Evolutionary conservation across 768 basidiomycete genomes (phyloP), one percentile per base, ranked within the genome.

Genomic region (Tylopilus plumbeoviolaceoides): DNA sequence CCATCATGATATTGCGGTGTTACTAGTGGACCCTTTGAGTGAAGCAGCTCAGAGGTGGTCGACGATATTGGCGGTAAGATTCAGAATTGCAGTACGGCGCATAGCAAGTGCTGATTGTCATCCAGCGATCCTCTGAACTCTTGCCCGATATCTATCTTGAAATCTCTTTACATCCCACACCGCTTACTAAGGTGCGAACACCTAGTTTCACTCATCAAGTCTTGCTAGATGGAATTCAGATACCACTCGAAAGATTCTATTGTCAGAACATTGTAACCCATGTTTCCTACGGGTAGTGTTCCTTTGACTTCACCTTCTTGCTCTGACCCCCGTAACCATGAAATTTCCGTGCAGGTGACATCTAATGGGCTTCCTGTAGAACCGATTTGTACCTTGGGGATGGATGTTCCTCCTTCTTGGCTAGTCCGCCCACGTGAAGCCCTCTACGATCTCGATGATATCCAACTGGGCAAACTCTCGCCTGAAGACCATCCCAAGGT

Each of bases 161-260:
- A 55, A 74, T 98, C n/a, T 82, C 90, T 63, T 70, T 97, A 5
- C 90, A 91, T 61, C 93, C 95, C 1, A 70, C 76, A 0, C 71
- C 67, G 25, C 77, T 86, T 55, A 65, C 69, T 2, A 93, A 98
- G 72, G 92, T 92, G 53, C 23, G 77, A 60, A 41, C 5, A 15
- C 31, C 1, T 41, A 17, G 0, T 27, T 36, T 35, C 7, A 15
- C 14, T n/a, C 41, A 1, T 46, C 38, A n/a, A 23, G 18, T 7
- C n/a, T 28, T 27, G 44, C 31, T 61, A 38, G 48, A 48, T 9
- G 20, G 49, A 20, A 41, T 25, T 2, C 56, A 97, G 89, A 74
- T 97, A 25, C 93, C 94, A 0, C 72, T 98, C 40, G 98, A 97
- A 68, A 81, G 87, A 17, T 98, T 98, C 75, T 98, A 97, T 67